Evolutionary conservation across 352 stramenopile species (phyloP), one percentile per base, ranked within the genome.

Genomic region (Pythium rhizo-oryzae): DNA sequence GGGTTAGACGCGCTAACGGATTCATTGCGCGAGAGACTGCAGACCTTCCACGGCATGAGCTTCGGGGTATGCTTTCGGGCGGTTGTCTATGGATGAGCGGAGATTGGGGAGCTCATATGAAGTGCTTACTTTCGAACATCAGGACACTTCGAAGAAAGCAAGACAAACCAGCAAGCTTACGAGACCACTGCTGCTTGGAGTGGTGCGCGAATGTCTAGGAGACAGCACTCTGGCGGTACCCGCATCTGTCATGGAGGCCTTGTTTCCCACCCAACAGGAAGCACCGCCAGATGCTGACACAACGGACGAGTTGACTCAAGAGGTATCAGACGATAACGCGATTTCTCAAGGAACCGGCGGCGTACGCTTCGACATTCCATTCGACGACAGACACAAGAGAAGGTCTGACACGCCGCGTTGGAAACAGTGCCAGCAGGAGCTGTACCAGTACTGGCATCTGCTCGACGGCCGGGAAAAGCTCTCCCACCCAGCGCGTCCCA

Each of bases 381-480:
- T 52, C 18, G 13, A 35, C 21, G 49, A 54, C 1, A 19, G 2
- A n/a, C 35, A 52, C 8, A 50, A 46, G n/a, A 53, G 24, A 24
- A 46, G 43, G 15, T 18, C 43, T 11, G 37, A 59, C 6, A 18
- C 19, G 4, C 46, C 58, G 23, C 43, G 35, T n/a, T 60, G 51
- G 39, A 67, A 71, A 33, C 58, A 53, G 43, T 58, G 49, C 2
- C 54, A 63, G 28, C 57, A 72, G 12, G 65, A 57, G 13, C 39
- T 81, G n/a, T 72, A 70, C 28, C 56, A 81, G 25, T 80, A 87
- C 41, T 67, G 91, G 28, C 84, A 89, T 47, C 49, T 83, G 19
- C 28, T 78, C 3, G 79, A 80, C n/a, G 86, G 86, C 2, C 61
- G 89, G 21, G 69, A 71, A 11, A 90, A 89, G 49, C 63, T 89